Evolutionary conservation across 306 rosid species (phyloP).

Genomic region (Crataegus laevigata): DNA sequence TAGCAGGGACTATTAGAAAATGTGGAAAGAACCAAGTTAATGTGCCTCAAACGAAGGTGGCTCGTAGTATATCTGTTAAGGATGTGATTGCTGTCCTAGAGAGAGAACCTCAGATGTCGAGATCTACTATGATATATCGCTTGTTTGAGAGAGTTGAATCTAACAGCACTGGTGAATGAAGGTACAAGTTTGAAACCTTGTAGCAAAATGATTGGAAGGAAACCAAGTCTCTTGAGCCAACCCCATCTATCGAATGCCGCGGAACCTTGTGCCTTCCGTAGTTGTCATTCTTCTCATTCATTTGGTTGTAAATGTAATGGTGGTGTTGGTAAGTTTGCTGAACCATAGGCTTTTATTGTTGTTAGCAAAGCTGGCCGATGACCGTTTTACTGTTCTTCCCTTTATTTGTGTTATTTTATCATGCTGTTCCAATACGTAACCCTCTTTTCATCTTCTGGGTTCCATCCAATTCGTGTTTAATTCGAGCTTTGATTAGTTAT

Average conservation of each 20-base stretch:
- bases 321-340: neutral
- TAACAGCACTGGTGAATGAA: slow-evolving; percentile 32
- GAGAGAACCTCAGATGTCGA: slow-evolving; percentile 91
- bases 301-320: neutral
- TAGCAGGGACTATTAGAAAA: slow-evolving; percentile 47
- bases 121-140: slow-evolving; percentile 56
- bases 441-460: too few relatives aligned
- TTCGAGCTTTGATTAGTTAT: neutral
- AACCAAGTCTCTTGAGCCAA: neutral
- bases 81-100: slow-evolving; percentile 84
- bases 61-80: slow-evolving; percentile 59
- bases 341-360: neutral
- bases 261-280: too few relatives aligned
- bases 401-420: neutral
- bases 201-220: too few relatives aligned
- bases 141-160: slow-evolving; percentile 53
- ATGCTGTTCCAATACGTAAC: neutral
- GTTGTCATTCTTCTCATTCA: neutral
- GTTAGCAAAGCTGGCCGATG: neutral
- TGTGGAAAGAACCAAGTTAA: slow-evolving; percentile 50
- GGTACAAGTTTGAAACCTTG: too few relatives aligned
- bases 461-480: neutral
- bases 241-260: too few relatives aligned
- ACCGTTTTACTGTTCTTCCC: neutral
- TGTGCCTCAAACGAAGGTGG: slow-evolving; percentile 41